Percentiles rank a stretch among this genome's conserved stretches.
Evolutionary conservation across 1,284 basidiomycete species (phyloP).

Genomic region (Ustilago shanxiensis): DNA sequence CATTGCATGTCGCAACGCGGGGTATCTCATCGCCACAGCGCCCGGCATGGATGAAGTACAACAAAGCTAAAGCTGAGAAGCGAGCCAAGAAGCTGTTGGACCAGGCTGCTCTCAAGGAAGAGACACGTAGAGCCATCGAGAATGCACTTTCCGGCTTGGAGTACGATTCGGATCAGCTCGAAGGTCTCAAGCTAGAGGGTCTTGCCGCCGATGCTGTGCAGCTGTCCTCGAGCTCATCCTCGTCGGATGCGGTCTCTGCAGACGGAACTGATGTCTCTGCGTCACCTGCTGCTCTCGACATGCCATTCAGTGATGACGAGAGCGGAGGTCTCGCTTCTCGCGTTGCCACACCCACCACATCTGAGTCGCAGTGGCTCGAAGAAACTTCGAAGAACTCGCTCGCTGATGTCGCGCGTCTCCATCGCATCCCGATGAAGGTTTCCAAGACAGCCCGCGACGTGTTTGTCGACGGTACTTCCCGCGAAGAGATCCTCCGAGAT

Average conservation of each 20-base stretch:
- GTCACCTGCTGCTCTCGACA: conserved; percentile 33
- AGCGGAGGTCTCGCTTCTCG: conserved; percentile 39
- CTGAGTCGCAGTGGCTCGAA: conserved; percentile 80
- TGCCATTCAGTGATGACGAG: conserved; percentile 49
- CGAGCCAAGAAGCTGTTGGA: conserved; percentile 73
- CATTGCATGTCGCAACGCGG: conserved; percentile 91
- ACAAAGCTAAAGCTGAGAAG: conserved; percentile 74
- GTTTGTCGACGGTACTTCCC: conserved; percentile 75
- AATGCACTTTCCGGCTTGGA: conserved; percentile 53
- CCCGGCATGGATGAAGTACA: conserved; percentile 88
- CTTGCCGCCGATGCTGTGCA: conserved; percentile 26
- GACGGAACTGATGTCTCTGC: conserved; percentile 10
- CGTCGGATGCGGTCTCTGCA: not conserved
- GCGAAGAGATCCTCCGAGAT: conserved; percentile 78
- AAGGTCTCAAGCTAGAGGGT: conserved; percentile 55
- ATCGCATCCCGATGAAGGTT: conserved; percentile 81
- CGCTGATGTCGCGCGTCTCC: conserved; percentile 88
- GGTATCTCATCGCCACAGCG: conserved; percentile 96
- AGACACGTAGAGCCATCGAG: conserved; percentile 52
- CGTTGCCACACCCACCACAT: conserved; percentile 12
- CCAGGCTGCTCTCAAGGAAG: conserved; percentile 68
- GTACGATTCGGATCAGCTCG: conserved; percentile 49
- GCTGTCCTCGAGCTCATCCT: conserved; percentile 3
- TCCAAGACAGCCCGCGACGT: conserved; percentile 85
- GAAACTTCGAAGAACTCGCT: conserved; percentile 92